Evolutionary conservation across 192 early-diverging fungal genomes (phyloP), one percentile per base, ranked within the genome.

Genomic region (Mortierella antarctica): DNA sequence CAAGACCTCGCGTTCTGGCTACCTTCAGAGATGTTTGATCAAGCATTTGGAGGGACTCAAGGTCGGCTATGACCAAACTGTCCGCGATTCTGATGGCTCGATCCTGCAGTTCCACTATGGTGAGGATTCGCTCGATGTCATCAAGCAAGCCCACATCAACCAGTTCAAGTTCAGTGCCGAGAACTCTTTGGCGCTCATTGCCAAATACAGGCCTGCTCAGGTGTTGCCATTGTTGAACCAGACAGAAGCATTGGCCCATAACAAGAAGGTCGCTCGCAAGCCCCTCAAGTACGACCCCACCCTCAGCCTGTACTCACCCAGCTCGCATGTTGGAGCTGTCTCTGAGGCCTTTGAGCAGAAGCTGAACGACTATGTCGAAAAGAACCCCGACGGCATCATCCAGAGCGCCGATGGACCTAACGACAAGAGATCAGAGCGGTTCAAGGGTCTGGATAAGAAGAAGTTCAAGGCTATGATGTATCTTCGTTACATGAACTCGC

Each of bases 41-140:
- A 99, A 99, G 89, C 96, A 97, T 71, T 83, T 99, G 80, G 98
- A 99, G 88, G 95, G 97, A 56, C 86, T 99, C 54, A 86, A 85
- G 54, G 97, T 99, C 0, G 92, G 96, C 75, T 99, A 99, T 84
- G 98, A 99, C 83, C 92, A 96, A 79, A 97, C 97, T 7, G 98
- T 99, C 48, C 93, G 98, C 53, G 97, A 99, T 72, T 76, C 88
- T 44, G 97, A 99, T 83, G 98, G 98, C 7, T 95, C 94, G 20
- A 89, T 99, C 13, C 80, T 99, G 10, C 96, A 99, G 87, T 99
- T 99, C 92, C 94, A 93, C 65, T 99, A 99, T 76, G 98, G 98
- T 70, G 97, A 99, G 88, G 98, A 99, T 66, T 93, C 94, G 11
- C 85, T 99, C 13, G 98, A 99, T 85, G 95, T 99, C 71, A 91